Conservation (phyloP, 257 asterid genomes). For the Solanum chilense region DNA sequence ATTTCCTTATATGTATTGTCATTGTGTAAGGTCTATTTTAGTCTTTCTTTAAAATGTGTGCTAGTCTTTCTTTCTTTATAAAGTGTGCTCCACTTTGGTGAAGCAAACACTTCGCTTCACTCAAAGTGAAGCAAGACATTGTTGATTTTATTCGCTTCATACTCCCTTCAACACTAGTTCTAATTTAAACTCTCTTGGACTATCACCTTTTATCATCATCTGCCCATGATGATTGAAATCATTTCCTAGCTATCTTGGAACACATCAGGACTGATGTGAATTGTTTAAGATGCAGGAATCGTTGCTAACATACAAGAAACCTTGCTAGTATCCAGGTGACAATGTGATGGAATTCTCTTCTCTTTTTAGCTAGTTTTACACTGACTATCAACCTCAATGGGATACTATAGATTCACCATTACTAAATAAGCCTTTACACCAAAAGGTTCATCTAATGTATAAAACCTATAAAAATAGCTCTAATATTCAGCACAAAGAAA, state of each 20-base stretch:
- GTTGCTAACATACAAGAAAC: background rate
- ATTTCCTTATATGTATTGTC: too few species aligned
- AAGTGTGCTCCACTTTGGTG: too few species aligned
- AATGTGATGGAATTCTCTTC: background rate
- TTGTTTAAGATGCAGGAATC: background rate
- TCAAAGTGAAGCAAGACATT: background rate
- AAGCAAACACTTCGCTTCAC: too few species aligned
- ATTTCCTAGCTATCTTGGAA: background rate
- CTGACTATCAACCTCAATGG: background rate
- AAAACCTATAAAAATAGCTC: too few species aligned
- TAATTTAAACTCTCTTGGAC: background rate
- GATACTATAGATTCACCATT: background rate
- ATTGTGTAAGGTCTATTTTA: too few species aligned
- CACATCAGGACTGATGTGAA: background rate
- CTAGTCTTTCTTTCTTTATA: too few species aligned
- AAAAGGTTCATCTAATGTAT: too few species aligned
- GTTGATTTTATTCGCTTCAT: background rate
- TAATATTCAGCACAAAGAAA: too few species aligned
- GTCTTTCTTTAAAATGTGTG: too few species aligned
- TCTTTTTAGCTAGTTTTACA: background rate
- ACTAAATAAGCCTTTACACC: too few species aligned
- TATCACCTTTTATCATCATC: background rate
- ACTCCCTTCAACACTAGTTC: background rate
- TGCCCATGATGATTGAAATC: background rate
- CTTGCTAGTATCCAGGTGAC: too few species aligned